Evolutionary conservation across 805 yeast species (phyloP), one percentile per base, ranked within the genome.

Genomic region (Candida pini): DNA sequence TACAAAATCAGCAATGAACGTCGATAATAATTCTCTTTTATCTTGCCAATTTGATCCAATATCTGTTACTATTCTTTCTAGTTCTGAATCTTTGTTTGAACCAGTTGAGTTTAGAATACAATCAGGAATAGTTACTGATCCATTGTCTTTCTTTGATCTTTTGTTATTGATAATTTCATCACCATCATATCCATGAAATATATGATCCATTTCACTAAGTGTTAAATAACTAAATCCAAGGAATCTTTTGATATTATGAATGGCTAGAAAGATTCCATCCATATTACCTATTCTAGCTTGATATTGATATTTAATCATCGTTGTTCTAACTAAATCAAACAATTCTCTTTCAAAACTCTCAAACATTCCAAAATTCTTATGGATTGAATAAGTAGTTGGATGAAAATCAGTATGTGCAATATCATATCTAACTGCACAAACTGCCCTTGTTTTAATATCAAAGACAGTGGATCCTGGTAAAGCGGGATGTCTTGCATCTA

Each of bases 191-290:
- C 71, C 62, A 45, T 82, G 87, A 41, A 71, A 64, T 7, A 76
- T 63, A 36, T 66, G 60, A 54, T 90, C 97, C 43, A 90, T 71
- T 26, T 78, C 84, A 2, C 64, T 58, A 32, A 89, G 62, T 1
- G 95, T 89, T 19, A 90, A 54, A 56, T 90, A 90, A 56, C 88
- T 90, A 58, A 88, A 92, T 3, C 97, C 98, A 59, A 90, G 86
- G 47, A 89, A 73, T 31, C 77, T 64, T 20, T 74, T 68, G 33
- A 87, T 71, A 55, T 89, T 90, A 57, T 90, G 98, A 56, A 80
- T 90, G 0, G 96, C 96, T 12, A 90, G 69, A 47, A 85, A 87
- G 3, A 92, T 86, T 5, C 98, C 98, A 58, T 89, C 97, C 97
- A 92, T 90, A 48, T 83, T 78, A 3, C 97, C 98, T 27, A 90